These are phyloP conservation scores for Pseudozyma sp. DNA, from an alignment of 1,284 basidiomycete species.

Conservation along the genomic window DNA sequence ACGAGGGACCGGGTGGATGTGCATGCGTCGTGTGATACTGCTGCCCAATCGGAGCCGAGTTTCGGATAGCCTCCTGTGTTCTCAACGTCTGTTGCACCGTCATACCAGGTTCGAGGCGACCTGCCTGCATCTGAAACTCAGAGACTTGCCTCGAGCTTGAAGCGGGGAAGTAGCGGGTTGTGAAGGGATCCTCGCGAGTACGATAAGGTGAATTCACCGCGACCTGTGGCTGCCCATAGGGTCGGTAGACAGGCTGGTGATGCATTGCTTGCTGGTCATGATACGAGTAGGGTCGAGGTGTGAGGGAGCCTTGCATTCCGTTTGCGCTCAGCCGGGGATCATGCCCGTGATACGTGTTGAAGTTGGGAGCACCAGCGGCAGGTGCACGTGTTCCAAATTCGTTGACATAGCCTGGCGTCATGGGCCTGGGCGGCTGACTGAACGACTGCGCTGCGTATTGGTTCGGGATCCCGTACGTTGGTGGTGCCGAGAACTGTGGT, in stretches of 20 bases:
- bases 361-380: slow-evolving; percentile 12
- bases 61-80: slow-evolving; percentile 51
- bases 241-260: slow-evolving; percentile 30
- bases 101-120: slow-evolving; percentile 61
- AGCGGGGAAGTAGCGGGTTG: slow-evolving; percentile 54
- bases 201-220: slow-evolving; percentile 20
- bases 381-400: slow-evolving; percentile 41
- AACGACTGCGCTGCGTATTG: slow-evolving; percentile 31
- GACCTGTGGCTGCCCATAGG: slow-evolving; percentile 23
- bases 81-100: slow-evolving; percentile 61
- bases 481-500: slow-evolving; percentile 30
- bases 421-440: slow-evolving; percentile 16
- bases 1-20: slow-evolving; percentile 35
- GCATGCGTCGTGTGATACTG: slow-evolving; percentile 18
- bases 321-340: slow-evolving; percentile 29
- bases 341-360: slow-evolving; percentile 46
- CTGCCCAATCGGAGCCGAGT: slow-evolving; percentile 11
- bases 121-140: slow-evolving; percentile 57
- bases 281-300: slow-evolving; percentile 55
- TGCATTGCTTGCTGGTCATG: slow-evolving; percentile 46
- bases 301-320: slow-evolving; percentile 31
- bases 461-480: slow-evolving; percentile 16
- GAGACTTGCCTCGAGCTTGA: slow-evolving; percentile 63
- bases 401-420: slow-evolving; percentile 26
- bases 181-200: slow-evolving; percentile 59